Evolutionary conservation across 1,139 yeast genomes (phyloP), one percentile per base, ranked within the genome.

Genomic region (Maudiozyma humilis): DNA sequence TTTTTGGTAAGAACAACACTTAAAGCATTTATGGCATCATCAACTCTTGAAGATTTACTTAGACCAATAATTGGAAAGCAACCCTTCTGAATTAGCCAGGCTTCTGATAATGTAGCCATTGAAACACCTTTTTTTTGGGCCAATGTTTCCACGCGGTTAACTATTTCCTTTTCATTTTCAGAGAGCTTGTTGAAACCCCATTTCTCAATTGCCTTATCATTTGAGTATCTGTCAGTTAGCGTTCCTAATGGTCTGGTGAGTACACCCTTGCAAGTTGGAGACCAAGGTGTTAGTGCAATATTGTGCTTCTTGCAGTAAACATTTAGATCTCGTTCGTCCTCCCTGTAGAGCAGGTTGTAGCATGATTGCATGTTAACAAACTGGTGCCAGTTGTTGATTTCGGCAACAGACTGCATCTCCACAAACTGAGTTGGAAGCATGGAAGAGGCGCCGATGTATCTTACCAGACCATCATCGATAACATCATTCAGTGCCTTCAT

Each of bases 11-110:
- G 64, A 44, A 64, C 54, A 40, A 77, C 55, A 16, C 62, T 55
- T 20, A 72, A 51, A 1, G 80, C 78, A 6, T 54, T 60, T 14
- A 77, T 44, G 2, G 75, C 74, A 51, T 79, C 83, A 25, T 75
- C 75, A 20, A 79, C 70, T 49, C 84, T 42, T n/a, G 27, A 27
- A 8, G 38, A 36, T 6, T 43, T 38, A 37, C 41, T 44, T 36
- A 46, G 37, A 0, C 86, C 87, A 13, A 80, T 72, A 49, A 79
- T 75, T 3, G 82, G 81, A 31, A 54, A 48, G 8, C 64, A 55
- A 5, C 81, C 82, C 55, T 78, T 78, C 37, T 65, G 48, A 7
- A 76, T 47, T 2, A 68, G 68, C 81, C 82, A 79, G 2, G 81
- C 77, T 13, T 73, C 67, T 3, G 82, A 69, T 15, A 79, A 59